phyloP scores from a whole-genome alignment of 1,284 basidiomycete species.

The Leccinum pachyderme region DNA sequence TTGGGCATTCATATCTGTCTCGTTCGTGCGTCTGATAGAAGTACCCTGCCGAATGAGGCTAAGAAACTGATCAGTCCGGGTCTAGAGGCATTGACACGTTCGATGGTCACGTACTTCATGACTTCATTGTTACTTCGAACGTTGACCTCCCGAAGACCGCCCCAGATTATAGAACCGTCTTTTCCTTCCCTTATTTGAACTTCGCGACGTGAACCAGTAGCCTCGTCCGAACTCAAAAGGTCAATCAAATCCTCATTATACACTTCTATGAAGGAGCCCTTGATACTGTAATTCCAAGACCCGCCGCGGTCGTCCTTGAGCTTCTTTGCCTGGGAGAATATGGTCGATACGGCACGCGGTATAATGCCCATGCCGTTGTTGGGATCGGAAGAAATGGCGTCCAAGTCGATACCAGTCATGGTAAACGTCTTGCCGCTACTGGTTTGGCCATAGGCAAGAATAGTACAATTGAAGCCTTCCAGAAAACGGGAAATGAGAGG shows the following conservation, averaged over 20 bases:
- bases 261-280: constrained; percentile 92
- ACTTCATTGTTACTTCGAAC: constrained; percentile 85
- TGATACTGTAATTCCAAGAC: constrained; percentile 72
- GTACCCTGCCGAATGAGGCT: constrained; percentile 86
- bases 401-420: constrained; percentile 90
- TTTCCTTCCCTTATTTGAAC: constrained; percentile 98
- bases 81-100: constrained; percentile 1
- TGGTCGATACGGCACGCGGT: constrained; percentile 89
- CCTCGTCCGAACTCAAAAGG: constrained; percentile 72
- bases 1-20: constrained; percentile 98
- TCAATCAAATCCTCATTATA: constrained; percentile 98
- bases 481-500: constrained; percentile 89
- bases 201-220: constrained; percentile 64
- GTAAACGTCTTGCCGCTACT: constrained; percentile 97
- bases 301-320: constrained; percentile 73
- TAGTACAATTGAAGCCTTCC: constrained; percentile 96
- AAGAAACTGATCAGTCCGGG: constrained; percentile 22
- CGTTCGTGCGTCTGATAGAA: constrained; percentile 88
- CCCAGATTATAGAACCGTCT: constrained; percentile 96
- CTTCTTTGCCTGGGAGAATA: constrained; percentile 79
- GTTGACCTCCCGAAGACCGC: constrained; percentile 87
- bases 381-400: constrained; percentile 74
- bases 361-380: constrained; percentile 89
- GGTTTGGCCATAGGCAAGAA: constrained; percentile 97
- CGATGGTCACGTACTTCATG: constrained; percentile 68